Base-by-base conservation (phyloP, 1,139 yeast species). In the Saccharomyces hybrid region DNA sequence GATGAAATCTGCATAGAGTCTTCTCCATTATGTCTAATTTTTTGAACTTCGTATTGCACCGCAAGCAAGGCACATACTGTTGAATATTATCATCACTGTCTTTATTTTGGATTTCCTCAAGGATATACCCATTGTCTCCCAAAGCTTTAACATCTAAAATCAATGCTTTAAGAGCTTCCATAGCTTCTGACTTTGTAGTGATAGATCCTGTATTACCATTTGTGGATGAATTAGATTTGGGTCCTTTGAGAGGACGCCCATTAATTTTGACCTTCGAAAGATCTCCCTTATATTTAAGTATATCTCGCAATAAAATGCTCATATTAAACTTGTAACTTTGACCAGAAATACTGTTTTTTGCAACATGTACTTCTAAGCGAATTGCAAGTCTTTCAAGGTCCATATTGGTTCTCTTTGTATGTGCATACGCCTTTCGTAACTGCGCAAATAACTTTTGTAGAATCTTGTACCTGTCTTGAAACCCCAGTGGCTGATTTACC, bases 241-340 rank as follows among this genome's bases (percentile, higher is more conserved):
- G 27, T 4, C 41, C 38, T 9, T 56, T 57, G 8, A 63, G 51
- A 2, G 61, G 61, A 46, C 59, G 59, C 25, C 64, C 66, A 9
- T 58, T 59, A 50, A 64, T 57, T 32, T 53, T 58, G 23, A 65
- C 59, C 50, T 61, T 56, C 20, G 58, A 56, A 7, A 67, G 56
- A 51, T 67, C 62, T 26, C 70, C 70, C 50, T 66, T 67, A 42
- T 54, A 50, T 48, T 66, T 65, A n/a, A 55, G 41, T 32, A 69
- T 48, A 58, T 68, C 70, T 42, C 71, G 60, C 8, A 68, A 56
- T 23, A 69, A 50, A 14, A 69, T 57, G 48, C 68, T 62, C 57
- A 66, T 63, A 54, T 65, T 66, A 50, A 69, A 67, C 48, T 64
- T 54, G 55, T 69, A 69, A 49, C 68, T 61, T 53, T 69, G 72